These are phyloP conservation scores for Debaryomyces coudertii DNA, from an alignment of 1,139 yeast species.

Conservation along the genomic window DNA sequence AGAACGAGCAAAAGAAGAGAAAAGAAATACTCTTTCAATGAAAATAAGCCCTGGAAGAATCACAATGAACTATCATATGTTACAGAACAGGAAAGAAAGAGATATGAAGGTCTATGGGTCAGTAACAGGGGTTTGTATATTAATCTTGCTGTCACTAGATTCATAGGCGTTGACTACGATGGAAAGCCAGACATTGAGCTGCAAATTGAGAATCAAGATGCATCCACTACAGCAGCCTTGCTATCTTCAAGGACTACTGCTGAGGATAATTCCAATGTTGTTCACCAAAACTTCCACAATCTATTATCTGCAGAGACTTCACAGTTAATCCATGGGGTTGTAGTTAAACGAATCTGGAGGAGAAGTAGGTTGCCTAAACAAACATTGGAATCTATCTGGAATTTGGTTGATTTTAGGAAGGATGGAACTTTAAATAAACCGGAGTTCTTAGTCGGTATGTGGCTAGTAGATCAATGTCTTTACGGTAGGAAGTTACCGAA, in stretches of 20 bases:
- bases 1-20: slow-evolving; percentile 51
- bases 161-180: slow-evolving; percentile 39
- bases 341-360: slow-evolving; percentile 79
- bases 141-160: slow-evolving; percentile 39
- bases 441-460: slow-evolving; percentile 90
- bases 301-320: slow-evolving; percentile 33
- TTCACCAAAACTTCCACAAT: slow-evolving; percentile 36
- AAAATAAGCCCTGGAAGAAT: slow-evolving; percentile 94
- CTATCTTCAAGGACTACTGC: slow-evolving; percentile 30
- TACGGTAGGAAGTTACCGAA: slow-evolving; percentile 89
- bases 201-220: slow-evolving; percentile 15
- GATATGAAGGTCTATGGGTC: slow-evolving; percentile 94
- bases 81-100: slow-evolving; percentile 73
- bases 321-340: slow-evolving; percentile 61
- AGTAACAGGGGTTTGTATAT: slow-evolving; percentile 75
- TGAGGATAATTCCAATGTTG: slow-evolving; percentile 20
- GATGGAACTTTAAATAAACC: slow-evolving; percentile 81
- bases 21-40: slow-evolving; percentile 64
- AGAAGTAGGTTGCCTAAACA: slow-evolving; percentile 73
- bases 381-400: slow-evolving; percentile 71
- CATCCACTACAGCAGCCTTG: slow-evolving; percentile 13
- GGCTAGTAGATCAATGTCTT: slow-evolving; percentile 94
- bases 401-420: slow-evolving; percentile 70
- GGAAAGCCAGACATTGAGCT: slow-evolving; percentile 14
- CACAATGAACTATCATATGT: slow-evolving; percentile 65